Evolutionary conservation across 2,329 filamentous ascomycete species (phyloP), one percentile per base, ranked within the genome.

Genomic region (Sphaerulina vaccinii): DNA sequence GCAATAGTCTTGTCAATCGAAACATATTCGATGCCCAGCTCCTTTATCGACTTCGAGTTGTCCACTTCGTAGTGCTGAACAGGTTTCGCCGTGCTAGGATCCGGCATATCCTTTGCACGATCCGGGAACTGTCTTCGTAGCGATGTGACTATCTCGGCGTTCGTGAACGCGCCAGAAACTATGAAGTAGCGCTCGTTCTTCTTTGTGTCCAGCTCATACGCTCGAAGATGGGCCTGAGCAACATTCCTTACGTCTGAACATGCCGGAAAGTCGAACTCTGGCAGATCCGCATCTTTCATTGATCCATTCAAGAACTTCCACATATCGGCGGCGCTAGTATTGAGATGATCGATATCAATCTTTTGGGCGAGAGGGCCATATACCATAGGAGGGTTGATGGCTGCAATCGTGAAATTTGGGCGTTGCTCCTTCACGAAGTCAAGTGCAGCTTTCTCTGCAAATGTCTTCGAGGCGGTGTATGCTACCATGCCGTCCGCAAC

Each of bases 391-490:
- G 49, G 49, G 15, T 38, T 39, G 3, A 52, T 21, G n/a, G 42
- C 23, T 9, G 33, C 27, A 4, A 52, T n/a, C 2, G 19, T 33
- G 21, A 49, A 53, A 11, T 19, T 42, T 11, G 51, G 51, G 4
- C 40, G 23, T 6, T 44, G n/a, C 22, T 43, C 15, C 16, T 49
- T 37, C 6, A 53, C 32, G 32, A 49, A 48, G 15, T 53, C 44
- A n/a, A 24, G 37, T 5, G 49, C 49, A 16, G 36, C 42, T 32
- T 52, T 41, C 19, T 52, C 49, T n/a, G 49, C 49, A 19, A 42
- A 41, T 29, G 15, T 52, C 35, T 51, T 51, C 19, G 40, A 45
- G 7, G 40, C 49, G 10, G 18, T 15, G 21, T 51, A 46, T 9
- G 41, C 41, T 6, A 39, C 7, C 10, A 19, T 15, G n/a, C 21